A percentile compares a stretch with the other conserved stretches of the same genome.
phyloP scores from a whole-genome alignment of 2,329 filamentous ascomycete species.

The Myriosclerotinia scirpicola region DNA sequence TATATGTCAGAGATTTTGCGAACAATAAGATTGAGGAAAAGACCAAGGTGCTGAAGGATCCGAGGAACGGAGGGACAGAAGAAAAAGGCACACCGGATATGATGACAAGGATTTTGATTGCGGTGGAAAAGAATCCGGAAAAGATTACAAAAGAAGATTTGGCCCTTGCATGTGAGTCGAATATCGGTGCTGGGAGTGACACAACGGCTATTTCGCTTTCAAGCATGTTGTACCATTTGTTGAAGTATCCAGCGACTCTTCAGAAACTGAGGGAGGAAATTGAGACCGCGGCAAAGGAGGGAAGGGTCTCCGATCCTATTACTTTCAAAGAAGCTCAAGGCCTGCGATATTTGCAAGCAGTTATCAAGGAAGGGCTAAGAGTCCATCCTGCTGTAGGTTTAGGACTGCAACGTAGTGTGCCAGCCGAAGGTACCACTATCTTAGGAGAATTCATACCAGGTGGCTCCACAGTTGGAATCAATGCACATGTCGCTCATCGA shows the following conservation, averaged over 20 bases:
- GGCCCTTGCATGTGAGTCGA: constrained; percentile 27
- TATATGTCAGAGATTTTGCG: constrained; percentile 30
- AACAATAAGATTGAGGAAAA: constrained; percentile 29
- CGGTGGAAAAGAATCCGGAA: constrained; percentile 40
- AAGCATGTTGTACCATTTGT: constrained; percentile 47
- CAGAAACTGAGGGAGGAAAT: constrained; percentile 41
- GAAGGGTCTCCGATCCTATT: constrained; percentile 36
- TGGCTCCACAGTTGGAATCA: constrained; percentile 41
- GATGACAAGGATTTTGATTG: constrained; percentile 46
- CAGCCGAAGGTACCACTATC: constrained; percentile 47
- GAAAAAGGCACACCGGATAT: constrained; percentile 41
- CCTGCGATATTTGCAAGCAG: constrained; percentile 50
- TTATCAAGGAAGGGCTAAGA: constrained; percentile 53
- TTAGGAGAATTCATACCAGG: constrained; percentile 45
- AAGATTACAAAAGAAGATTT: constrained; percentile 43
- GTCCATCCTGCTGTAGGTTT: constrained; percentile 51
- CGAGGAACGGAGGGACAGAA: constrained; percentile 1
- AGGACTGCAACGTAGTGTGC: constrained; percentile 51
- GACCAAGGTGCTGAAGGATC: constrained; percentile 28
- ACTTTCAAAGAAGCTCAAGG: constrained; percentile 45
- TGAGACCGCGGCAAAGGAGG: constrained; percentile 30
- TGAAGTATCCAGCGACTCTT: constrained; percentile 40
- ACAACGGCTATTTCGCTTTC: constrained; percentile 52
- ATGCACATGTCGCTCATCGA: constrained; percentile 41
- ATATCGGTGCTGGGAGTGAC: constrained; percentile 43